Percentiles rank a stretch among this genome's conserved stretches.
Conservation (phyloP, 2,329 filamentous ascomycete species). For the Botryosphaeria dothidea region DNA sequence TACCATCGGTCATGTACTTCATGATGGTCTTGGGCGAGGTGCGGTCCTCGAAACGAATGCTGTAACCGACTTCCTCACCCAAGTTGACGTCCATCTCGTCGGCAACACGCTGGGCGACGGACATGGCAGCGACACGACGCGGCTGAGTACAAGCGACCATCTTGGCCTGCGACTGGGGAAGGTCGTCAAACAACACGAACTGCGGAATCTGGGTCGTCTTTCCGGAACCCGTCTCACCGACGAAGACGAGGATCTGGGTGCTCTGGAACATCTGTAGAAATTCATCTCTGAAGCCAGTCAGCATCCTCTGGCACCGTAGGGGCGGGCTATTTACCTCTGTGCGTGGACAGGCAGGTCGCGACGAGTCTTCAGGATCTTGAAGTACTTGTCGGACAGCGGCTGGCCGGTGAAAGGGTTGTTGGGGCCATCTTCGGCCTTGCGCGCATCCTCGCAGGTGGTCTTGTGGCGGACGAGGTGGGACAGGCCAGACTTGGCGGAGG, state of each 20-base stretch:
- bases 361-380: constrained; percentile 81
- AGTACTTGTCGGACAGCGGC: constrained; percentile 79
- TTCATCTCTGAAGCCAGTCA: constrained; percentile 64
- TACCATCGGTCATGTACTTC: constrained; percentile 99
- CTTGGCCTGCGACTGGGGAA: constrained; percentile 82
- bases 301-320: not conserved
- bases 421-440: constrained; percentile 74
- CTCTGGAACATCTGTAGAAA: constrained; percentile 92
- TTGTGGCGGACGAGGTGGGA: constrained; percentile 70
- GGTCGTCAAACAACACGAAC: constrained; percentile 95
- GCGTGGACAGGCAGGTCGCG: constrained; percentile 88
- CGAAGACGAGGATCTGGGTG: constrained; percentile 95
- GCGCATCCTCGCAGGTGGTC: constrained; percentile 76
- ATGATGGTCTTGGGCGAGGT: constrained; percentile 86
- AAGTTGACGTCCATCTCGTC: constrained; percentile 92
- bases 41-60: constrained; percentile 94
- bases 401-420: constrained; percentile 82
- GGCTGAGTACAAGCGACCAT: constrained; percentile 97
- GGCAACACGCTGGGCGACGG: constrained; percentile 92
- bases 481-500: constrained; percentile 28
- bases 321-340: constrained; percentile 65
- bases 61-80: constrained; percentile 93
- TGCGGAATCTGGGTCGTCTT: constrained; percentile 99
- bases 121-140: constrained; percentile 95
- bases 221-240: constrained; percentile 98